Base-by-base conservation (phyloP, 2,329 filamentous ascomycete species). In the Davidsoniella neocaledoniae region DNA sequence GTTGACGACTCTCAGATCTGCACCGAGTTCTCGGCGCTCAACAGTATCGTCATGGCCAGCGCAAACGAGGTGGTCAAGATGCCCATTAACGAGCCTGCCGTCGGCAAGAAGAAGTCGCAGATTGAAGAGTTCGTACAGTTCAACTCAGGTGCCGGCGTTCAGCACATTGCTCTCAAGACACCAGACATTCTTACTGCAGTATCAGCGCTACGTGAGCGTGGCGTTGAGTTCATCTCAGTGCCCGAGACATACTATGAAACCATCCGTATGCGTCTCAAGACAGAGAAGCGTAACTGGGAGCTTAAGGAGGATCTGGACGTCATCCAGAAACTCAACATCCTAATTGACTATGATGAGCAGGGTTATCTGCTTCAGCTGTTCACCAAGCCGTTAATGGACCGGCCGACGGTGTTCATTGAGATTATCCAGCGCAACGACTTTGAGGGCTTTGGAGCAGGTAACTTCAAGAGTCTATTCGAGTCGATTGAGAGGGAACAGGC, bases 21-120 rank as follows among this genome's bases (percentile, higher is more conserved):
- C 73, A 94, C 85, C 56, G 87, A 94, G 62, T 95, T 86, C 73
- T 87, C 82, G 1, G 87, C 90, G 8, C 73, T 95, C 44, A 86
- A 81, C 66, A 85, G 78, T 60, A 80, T 95, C 59, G 90, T 95
- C 61, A 94, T 95, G 87, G 77, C 83, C 40, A 86, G 81, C 4
- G 78, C 79, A 53, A 86, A 88, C 68, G 83, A 90, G 52, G 64
- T 83, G 4, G 86, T 95, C 66, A 95, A 95, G 69, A 95, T 95
- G 87, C 90, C 90, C 59, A 94, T 96, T 74, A 95, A 95, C 70
- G 88, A 95, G 68, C 90, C 90, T 1, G 90, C 90, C 0, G 70
- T 76, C 1, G 90, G 88, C 53, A 91, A 91, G 69, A 90, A 86
- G 67, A 85, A 86, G 65, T 86, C 80, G 9, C 90, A 96, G 68